Evolutionary conservation across 2,329 filamentous ascomycete genomes (phyloP).

Genomic region (Lachnellula willkommii): DNA sequence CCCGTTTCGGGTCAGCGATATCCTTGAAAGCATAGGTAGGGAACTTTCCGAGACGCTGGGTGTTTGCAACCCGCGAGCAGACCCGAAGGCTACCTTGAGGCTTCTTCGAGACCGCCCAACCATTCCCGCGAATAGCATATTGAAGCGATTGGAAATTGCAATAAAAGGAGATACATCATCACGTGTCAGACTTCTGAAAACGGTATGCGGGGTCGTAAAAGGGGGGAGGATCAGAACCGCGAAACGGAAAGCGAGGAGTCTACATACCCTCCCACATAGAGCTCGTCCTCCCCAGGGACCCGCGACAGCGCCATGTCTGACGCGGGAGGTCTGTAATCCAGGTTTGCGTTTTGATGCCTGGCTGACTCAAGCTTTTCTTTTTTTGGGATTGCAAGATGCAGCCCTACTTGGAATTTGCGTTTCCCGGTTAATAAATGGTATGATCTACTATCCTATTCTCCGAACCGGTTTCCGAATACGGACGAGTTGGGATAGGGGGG

Average conservation of each 20-base stretch:
- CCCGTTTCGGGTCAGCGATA: too few species aligned
- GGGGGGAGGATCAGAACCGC: background rate
- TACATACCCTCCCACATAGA: slow-evolving; percentile 74
- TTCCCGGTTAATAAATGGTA: too few species aligned
- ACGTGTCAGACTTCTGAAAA: slow-evolving; percentile 24
- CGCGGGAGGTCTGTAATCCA: slow-evolving; percentile 22
- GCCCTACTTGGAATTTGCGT: too few species aligned
- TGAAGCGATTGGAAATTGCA: background rate
- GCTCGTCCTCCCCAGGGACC: slow-evolving; percentile 62
- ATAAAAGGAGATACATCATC: background rate
- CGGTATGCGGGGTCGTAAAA: slow-evolving; percentile 29
- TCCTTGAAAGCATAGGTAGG: too few species aligned
- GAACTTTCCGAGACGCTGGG: too few species aligned
- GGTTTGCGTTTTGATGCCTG: slow-evolving; percentile 4
- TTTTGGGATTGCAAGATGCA: too few species aligned
- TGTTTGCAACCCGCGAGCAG: too few species aligned
- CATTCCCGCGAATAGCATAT: background rate
- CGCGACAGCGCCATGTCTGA: slow-evolving; percentile 56
- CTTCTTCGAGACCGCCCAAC: background rate
- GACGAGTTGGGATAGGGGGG: too few species aligned
- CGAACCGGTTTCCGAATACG: too few species aligned
- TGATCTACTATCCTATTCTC: too few species aligned
- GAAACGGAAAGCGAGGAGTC: slow-evolving; percentile 1
- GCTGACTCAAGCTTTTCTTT: background rate
- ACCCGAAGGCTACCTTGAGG: background rate